Conservation (phyloP, 768 basidiomycete genomes). For the Hericium rajendrae region DNA sequence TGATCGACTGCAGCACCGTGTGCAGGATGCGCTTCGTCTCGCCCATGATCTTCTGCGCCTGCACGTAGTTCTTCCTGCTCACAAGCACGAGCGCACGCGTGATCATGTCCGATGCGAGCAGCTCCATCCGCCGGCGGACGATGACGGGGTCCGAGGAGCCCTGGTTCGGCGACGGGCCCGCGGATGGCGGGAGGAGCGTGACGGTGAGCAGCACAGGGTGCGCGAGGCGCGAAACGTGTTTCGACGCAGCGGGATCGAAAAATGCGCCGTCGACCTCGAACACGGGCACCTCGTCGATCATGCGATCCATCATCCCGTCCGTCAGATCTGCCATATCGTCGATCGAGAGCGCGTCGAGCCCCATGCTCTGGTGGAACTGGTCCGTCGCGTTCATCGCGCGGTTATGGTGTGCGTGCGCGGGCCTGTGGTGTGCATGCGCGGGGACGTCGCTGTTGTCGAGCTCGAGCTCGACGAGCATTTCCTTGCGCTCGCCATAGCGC, state of each 20-base stretch:
- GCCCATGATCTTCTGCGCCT: constrained; percentile 82
- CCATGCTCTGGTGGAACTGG: constrained; percentile 80
- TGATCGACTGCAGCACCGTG: constrained; percentile 80
- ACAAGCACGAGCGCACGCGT: constrained; percentile 89
- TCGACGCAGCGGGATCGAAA: constrained; percentile 80
- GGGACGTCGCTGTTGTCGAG: constrained; percentile 61
- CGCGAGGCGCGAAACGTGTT: constrained; percentile 80
- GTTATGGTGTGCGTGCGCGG: constrained; percentile 13
- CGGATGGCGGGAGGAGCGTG: constrained; percentile 62
- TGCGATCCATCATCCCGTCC: constrained; percentile 89
- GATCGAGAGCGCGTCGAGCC: constrained; percentile 63
- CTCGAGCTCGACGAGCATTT: constrained; percentile 95
- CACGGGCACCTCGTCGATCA: constrained; percentile 97
- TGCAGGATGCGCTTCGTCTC: constrained; percentile 91
- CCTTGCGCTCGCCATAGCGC: constrained; percentile 92
- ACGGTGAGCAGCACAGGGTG: constrained; percentile 93
- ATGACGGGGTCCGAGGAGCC: constrained; percentile 72
- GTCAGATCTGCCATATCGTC: constrained; percentile 67
- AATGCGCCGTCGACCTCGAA: constrained; percentile 94
- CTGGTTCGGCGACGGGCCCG: constrained; percentile 21
- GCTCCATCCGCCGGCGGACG: constrained; percentile 90
- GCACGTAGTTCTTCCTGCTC: constrained; percentile 80
- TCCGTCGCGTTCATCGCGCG: constrained; percentile 70
- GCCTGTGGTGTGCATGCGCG: constrained; percentile 6
- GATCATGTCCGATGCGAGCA: constrained; percentile 95